Conservation (phyloP, 495 filamentous ascomycete genomes). For the Aspergillus affinis region DNA sequence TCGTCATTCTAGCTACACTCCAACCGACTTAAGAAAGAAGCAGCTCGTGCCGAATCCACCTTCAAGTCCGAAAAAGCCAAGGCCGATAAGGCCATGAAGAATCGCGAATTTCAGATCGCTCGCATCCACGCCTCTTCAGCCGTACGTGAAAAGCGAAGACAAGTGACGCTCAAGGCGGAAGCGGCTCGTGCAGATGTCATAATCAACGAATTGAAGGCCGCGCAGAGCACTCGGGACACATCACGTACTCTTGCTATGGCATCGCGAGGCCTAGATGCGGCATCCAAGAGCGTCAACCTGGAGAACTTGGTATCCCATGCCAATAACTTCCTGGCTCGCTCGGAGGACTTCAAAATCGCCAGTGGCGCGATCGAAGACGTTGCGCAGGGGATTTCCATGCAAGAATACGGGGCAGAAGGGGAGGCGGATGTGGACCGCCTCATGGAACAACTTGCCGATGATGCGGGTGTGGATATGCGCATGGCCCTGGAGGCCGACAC, state of each 20-base stretch:
- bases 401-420: constrained; percentile 49
- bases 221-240: constrained; percentile 48
- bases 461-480: constrained; percentile 48
- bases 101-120: constrained; percentile 51
- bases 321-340: constrained; percentile 47
- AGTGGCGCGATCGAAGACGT: constrained; percentile 48
- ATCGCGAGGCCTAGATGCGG: constrained; percentile 44
- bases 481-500: constrained; percentile 39
- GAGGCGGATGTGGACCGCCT: constrained; percentile 47
- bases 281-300: constrained; percentile 45
- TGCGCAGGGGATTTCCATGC: constrained; percentile 45
- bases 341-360: constrained; percentile 51
- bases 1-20: constrained; percentile 39
- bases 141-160: constrained; percentile 48
- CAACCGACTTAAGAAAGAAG: constrained; percentile 50
- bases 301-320: constrained; percentile 45
- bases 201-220: constrained; percentile 51
- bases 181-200: constrained; percentile 50
- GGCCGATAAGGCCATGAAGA: constrained; percentile 51
- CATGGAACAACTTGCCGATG: constrained; percentile 50
- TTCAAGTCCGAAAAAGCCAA: constrained; percentile 51
- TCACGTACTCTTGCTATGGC: constrained; percentile 46
- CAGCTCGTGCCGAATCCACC: constrained; percentile 44
- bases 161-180: constrained; percentile 45
- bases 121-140: constrained; percentile 49